A percentile compares a stretch with the other conserved stretches of the same genome.
phyloP scores from a whole-genome alignment of 192 early-diverging fungal genomes.

The Geranomyces michiganensis region DNA sequence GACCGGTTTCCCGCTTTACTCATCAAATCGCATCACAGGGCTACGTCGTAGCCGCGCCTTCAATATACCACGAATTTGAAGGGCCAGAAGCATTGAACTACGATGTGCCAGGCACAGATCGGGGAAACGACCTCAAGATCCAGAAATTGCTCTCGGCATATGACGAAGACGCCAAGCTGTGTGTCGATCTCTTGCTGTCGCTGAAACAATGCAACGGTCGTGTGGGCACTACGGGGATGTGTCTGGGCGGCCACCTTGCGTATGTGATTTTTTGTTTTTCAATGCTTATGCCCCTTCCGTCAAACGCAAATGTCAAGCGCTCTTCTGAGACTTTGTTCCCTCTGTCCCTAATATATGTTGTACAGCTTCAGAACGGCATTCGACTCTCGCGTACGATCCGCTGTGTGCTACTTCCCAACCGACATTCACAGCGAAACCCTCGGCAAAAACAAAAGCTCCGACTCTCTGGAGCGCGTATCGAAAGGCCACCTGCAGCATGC shows the following conservation, averaged over 20 bases:
- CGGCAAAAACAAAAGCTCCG: conserved; percentile 45
- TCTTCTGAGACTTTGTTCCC: no score
- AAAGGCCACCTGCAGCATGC: conserved; percentile 25
- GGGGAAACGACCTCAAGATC: conserved; percentile 15
- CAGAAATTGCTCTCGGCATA: conserved; percentile 7
- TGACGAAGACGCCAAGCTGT: conserved; percentile 13
- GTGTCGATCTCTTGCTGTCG: not conserved
- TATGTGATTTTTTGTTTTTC: no score
- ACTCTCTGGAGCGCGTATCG: conserved; percentile 48
- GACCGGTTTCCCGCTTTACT: conserved; percentile 12
- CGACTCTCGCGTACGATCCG: conserved; percentile 56
- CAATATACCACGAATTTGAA: conserved; percentile 21
- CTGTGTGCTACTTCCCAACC: conserved; percentile 67
- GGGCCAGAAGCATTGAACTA: conserved; percentile 12
- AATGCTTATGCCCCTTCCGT: no score
- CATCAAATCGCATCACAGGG: conserved; percentile 19
- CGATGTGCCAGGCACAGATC: conserved; percentile 18
- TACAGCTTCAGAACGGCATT: conserved; percentile 41
- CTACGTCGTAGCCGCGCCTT: conserved; percentile 7
- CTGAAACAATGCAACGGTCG: not conserved
- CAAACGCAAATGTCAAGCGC: no score
- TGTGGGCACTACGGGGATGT: conserved; percentile 16
- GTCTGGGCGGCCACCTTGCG: conserved; percentile 60
- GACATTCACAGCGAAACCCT: conserved; percentile 65
- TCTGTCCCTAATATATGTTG: no score